Base-by-base conservation (phyloP, 768 basidiomycete genomes). In the Psilocybe cubensis region DNA sequence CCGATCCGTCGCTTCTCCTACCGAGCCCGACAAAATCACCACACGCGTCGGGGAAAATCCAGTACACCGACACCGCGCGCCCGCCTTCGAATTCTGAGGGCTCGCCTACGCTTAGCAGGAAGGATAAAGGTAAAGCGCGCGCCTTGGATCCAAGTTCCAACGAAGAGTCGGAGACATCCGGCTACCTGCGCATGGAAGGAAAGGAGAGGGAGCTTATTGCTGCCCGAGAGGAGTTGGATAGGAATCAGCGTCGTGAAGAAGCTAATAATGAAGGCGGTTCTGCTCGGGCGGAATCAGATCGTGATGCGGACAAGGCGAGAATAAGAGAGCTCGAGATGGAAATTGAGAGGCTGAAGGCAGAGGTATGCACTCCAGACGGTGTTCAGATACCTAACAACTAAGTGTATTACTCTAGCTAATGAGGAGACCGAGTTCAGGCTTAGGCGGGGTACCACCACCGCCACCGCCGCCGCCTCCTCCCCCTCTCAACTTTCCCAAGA, bases 261-360 rank as follows among this genome's bases (percentile, higher is more conserved):
- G 68, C 68, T 14, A 77, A 78, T 17, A 76, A 74, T 38, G 67
- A 63, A 5, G 64, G 56, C 42, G 70, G 72, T 21, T 61, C 67
- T 41, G 72, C 69, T 21, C 64, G 73, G 28, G 63, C 68, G 3
- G 69, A 75, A 45, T 62, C 66, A 40, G 88, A 86, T 61, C 77
- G 78, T 27, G 75, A 74, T 14, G 70, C 70, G 24, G 88, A 91
- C 63, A 87, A 88, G 66, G 83, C 80, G 54, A 78, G 80, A 49
- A 91, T 92, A 27, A 76, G 72, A 59, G 72, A 75, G 56, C 76
- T 93, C 4, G 89, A 92, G 63, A 81, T 81, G 46, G 91, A 93
- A 66, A 83, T 91, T 35, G 71, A 71, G 41, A 66, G 76, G 41
- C 71, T 91, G 56, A 84, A 78, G 60, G 79, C 81, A 64, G 85